phyloP scores from a whole-genome alignment of 371 early-diverging fungal species.

The Enterocytospora artemiae region DNA sequence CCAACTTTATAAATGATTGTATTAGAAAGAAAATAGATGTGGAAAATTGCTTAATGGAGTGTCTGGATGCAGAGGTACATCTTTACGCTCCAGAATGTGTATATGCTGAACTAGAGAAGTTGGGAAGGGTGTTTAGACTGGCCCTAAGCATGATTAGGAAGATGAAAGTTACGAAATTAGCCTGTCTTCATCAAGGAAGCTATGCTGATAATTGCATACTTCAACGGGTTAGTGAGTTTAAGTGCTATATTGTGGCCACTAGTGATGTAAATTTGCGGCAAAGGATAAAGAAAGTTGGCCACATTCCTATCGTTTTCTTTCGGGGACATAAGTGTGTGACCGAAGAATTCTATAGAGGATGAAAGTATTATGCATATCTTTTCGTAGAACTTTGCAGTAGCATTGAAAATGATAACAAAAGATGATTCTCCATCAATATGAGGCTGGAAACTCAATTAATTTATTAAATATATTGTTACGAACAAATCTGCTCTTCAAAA shows the following conservation, averaged over 20 bases:
- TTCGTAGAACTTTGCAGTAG: neutral
- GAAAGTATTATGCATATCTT: neutral
- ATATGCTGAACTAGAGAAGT: constrained; percentile 93
- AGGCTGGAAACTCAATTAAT: too few relatives aligned
- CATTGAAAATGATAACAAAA: too few relatives aligned
- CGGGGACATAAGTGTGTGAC: constrained; percentile 75
- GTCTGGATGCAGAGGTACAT: constrained; percentile 68
- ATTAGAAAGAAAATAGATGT: constrained; percentile 94
- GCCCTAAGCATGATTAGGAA: constrained; percentile 62
- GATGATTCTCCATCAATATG: too few relatives aligned
- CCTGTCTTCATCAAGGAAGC: constrained; percentile 93
- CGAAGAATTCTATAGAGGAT: constrained; percentile 60
- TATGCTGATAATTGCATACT: constrained; percentile 99
- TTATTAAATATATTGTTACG: too few relatives aligned
- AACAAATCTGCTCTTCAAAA: too few relatives aligned
- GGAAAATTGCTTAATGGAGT: constrained; percentile 89
- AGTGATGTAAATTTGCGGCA: constrained; percentile 93
- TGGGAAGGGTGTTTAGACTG: constrained; percentile 86
- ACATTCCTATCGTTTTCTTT: constrained; percentile 97
- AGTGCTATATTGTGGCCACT: constrained; percentile 96
- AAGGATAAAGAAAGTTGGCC: constrained; percentile 88
- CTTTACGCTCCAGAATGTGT: constrained; percentile 98
- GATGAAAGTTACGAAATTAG: constrained; percentile 67
- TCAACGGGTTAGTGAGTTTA: constrained; percentile 79
- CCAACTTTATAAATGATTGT: constrained; percentile 98